Base-by-base conservation (phyloP, 768 basidiomycete species). In the Agrocybe chaxingu region DNA sequence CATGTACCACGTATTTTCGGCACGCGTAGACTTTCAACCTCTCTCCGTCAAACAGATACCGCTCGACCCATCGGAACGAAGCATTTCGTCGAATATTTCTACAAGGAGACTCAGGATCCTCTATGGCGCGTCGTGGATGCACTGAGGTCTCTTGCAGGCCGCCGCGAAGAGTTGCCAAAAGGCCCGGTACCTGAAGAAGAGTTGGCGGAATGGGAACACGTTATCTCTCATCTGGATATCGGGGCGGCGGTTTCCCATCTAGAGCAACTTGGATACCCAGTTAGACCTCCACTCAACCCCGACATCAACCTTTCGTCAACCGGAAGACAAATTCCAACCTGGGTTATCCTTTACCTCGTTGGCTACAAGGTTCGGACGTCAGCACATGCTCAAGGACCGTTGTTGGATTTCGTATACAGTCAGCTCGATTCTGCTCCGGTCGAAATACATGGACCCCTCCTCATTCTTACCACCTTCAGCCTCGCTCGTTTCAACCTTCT, bases 341-440 rank as follows among this genome's bases (percentile, higher is more conserved):
- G 84, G 84, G 65, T 84, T n/a, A 60, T 77, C 8, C 63, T 87
- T 30, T 71, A 75, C 40, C 67, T 85, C 37, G 64, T 77, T 11
- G 66, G 61, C 3, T 73, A 72, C 63, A 78, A 74, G 60, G 69
- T 82, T 8, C 66, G 60, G n/a, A 74, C 76, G 0, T 62, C 71
- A 1, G 49, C 49, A 11, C 75, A 85, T 18, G 82, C 80, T 0
- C 62, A 66, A 13, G 70, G 70, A 0, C 67, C 70, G 1, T 56
- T 79, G 32, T 57, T 76, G 36, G 71, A 75, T 45, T 62, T 86
- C 18, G 68, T 75, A 3, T 64, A 73, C 52, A 51, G 67, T 1
- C 67, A 81, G 41, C 61, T 79, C 7, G 53, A 66, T 8, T 18
- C 47, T 3, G 40, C 69, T 0, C 62, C 75, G 0, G 44, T 62